These are phyloP conservation scores for Neonothopanus nambi DNA, from an alignment of 1,284 basidiomycete genomes.

Conservation along the genomic window DNA sequence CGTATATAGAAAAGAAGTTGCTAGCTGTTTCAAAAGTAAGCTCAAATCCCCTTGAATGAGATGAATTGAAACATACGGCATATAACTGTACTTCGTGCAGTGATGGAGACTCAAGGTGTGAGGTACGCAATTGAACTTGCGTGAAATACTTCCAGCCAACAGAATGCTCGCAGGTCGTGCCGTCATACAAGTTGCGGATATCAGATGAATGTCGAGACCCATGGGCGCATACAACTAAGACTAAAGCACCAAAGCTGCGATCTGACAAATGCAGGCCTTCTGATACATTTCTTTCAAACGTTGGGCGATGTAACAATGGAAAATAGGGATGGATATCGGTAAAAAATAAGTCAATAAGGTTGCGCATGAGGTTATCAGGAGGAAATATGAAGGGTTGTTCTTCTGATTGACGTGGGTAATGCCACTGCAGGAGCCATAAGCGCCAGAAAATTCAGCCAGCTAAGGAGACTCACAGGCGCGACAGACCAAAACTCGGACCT, in stretches of 20 bases:
- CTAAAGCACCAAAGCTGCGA: slow-evolving; percentile 55
- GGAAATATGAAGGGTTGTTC: slow-evolving; percentile 38
- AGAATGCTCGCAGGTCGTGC: slow-evolving; percentile 37
- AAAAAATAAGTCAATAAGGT: slow-evolving; percentile 65
- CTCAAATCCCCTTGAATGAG: neutral
- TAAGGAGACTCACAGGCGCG: slow-evolving; percentile 19
- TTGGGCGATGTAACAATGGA: slow-evolving; percentile 64
- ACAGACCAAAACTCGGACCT: slow-evolving; percentile 20
- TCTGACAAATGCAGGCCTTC: slow-evolving; percentile 54
- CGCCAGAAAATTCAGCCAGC: neutral
- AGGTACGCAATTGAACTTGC: slow-evolving; percentile 47
- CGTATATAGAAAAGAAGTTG: slow-evolving; percentile 2
- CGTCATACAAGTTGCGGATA: slow-evolving; percentile 46
- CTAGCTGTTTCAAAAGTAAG: slow-evolving; percentile 8
- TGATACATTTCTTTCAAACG: slow-evolving; percentile 53
- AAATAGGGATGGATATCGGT: slow-evolving; percentile 46
- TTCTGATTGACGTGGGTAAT: slow-evolving; percentile 23
- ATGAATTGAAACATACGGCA: slow-evolving; percentile 18
- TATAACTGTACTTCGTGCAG: slow-evolving; percentile 59
- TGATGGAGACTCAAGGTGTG: slow-evolving; percentile 44
- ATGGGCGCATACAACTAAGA: slow-evolving; percentile 65
- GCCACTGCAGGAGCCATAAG: slow-evolving; percentile 25
- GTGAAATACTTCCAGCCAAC: slow-evolving; percentile 64
- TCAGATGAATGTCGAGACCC: slow-evolving; percentile 64
- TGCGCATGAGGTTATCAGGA: slow-evolving; percentile 46